Base-by-base conservation (phyloP, 1,284 basidiomycete genomes). In the Ustilago esculenta region DNA sequence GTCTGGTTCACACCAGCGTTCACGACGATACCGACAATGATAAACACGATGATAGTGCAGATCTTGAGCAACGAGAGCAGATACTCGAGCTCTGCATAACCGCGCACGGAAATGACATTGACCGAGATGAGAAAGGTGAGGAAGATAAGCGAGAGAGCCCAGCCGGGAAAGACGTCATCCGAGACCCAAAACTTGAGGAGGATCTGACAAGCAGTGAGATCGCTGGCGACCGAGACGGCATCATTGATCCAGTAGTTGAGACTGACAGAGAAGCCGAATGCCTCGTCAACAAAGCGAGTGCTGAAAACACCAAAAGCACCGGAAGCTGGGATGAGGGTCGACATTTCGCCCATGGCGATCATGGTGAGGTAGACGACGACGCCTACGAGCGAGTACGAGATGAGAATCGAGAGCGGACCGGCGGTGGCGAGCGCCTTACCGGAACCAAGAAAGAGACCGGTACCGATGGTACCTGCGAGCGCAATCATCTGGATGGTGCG, bases 81-180 rank as follows among this genome's bases (percentile, higher is more conserved):
- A 37, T 58, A 67, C 36, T 68, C 63, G 51, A 87, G 85, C 85
- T 90, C 88, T 73, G 89, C 89, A 64, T 89, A 90, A 77, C 85
- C 87, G 54, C 80, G 74, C 55, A 90, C 89, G 60, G 90, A 90
- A 68, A 70, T 39, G 33, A 74, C 52, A 48, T 74, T 74, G 51
- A 72, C 61, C 2, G 49, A 36, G 37, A 68, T 49, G 35, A 66
- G 27, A 47, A 84, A 82, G 8, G 83, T 40, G 79, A 83, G 85
- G 68, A 86, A 86, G 48, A 87, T 59, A 29, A 61, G 58, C 25
- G 60, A 56, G 15, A 67, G 56, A 5, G 65, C 64, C 39, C 51
- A 67, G 30, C 57, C 53, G 11, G 65, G 58, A 24, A 72, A 63
- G 25, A 39, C 44, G 20, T 69, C 52, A 30, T 55, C 36, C 1